These are phyloP conservation scores for Multifurca ochricompacta DNA, from an alignment of 768 basidiomycete species.

Conservation along the genomic window DNA sequence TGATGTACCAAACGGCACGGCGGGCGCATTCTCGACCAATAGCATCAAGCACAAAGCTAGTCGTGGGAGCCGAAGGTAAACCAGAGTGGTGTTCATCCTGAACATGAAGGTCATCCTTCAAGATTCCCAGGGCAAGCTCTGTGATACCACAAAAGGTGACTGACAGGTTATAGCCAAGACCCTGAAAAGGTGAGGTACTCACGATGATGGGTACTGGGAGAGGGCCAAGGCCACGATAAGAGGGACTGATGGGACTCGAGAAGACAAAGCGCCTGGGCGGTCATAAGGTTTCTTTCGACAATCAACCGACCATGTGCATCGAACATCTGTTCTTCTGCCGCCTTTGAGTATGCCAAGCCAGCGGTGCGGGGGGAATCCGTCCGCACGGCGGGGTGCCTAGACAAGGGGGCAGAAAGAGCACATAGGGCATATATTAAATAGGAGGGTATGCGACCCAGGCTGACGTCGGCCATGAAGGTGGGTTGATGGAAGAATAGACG, in stretches of 20 bases:
- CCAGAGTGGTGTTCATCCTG: conserved; percentile 55
- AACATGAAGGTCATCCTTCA: conserved; percentile 59
- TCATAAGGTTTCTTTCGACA: conserved; percentile 55
- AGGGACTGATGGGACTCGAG: conserved; percentile 60
- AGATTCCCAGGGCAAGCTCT: conserved; percentile 60
- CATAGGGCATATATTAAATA: conserved; percentile 69
- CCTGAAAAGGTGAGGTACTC: conserved; percentile 14
- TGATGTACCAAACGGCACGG: conserved; percentile 74
- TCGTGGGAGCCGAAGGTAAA: conserved; percentile 49
- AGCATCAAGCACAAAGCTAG: conserved; percentile 50
- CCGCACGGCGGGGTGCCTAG: conserved; percentile 54
- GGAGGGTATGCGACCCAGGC: conserved; percentile 57
- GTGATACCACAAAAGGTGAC: conserved; percentile 19
- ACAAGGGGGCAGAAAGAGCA: conserved; percentile 70
- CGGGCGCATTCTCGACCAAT: conserved; percentile 75
- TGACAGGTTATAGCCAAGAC: background rate
- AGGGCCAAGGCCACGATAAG: conserved; percentile 23
- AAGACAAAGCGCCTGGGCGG: conserved; percentile 69
- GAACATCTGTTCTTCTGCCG: conserved; percentile 63
- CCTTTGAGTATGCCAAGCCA: conserved; percentile 39
- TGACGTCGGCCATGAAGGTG: conserved; percentile 59
- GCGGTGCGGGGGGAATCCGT: conserved; percentile 37
- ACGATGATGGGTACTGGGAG: conserved; percentile 24
- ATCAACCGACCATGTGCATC: conserved; percentile 57
- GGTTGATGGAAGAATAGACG: conserved; percentile 74